Percentiles rank a stretch among this genome's conserved stretches.
Evolutionary conservation across 495 filamentous ascomycete genomes (phyloP).

Genomic region (Haplographium delicatum): DNA sequence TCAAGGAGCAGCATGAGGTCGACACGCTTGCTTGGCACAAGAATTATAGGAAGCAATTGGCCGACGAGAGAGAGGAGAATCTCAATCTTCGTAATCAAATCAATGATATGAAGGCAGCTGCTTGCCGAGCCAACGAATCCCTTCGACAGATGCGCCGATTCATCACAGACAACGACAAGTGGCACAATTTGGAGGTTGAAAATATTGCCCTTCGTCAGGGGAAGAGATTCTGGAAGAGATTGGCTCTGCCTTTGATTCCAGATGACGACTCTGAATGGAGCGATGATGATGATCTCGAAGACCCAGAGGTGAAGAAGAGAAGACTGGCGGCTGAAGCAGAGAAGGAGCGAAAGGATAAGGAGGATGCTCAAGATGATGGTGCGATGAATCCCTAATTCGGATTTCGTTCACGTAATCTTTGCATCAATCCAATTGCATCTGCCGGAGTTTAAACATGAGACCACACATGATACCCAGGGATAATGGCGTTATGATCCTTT

Average conservation of each 20-base stretch:
- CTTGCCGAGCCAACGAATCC: slow-evolving; percentile 41
- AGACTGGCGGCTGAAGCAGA: slow-evolving; percentile 10
- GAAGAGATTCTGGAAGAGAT: slow-evolving; percentile 49
- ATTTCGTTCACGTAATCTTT: no score
- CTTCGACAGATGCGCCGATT: slow-evolving; percentile 42
- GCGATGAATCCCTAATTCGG: slow-evolving; percentile 2
- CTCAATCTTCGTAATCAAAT: slow-evolving; percentile 49
- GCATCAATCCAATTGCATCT: no score
- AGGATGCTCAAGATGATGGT: slow-evolving; percentile 11
- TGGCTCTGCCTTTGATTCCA: slow-evolving; percentile 46
- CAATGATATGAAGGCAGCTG: slow-evolving; percentile 49
- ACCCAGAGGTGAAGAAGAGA: slow-evolving; percentile 43
- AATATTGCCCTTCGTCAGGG: slow-evolving; percentile 40
- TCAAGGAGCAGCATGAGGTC: slow-evolving; percentile 44
- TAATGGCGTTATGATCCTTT: no score
- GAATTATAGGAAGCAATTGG: slow-evolving; percentile 50
- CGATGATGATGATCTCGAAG: slow-evolving; percentile 51
- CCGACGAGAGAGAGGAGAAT: slow-evolving; percentile 52
- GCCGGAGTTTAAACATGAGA: no score
- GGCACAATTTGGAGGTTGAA: slow-evolving; percentile 41
- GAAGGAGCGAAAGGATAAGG: slow-evolving; percentile 18
- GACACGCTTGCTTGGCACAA: slow-evolving; percentile 45
- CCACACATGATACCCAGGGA: no score
- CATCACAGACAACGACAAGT: slow-evolving; percentile 41
- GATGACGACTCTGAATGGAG: slow-evolving; percentile 47